Percentiles rank a stretch among this genome's conserved stretches.
phyloP scores from a whole-genome alignment of 2,329 filamentous ascomycete species.

The Aspergillus sp. region DNA sequence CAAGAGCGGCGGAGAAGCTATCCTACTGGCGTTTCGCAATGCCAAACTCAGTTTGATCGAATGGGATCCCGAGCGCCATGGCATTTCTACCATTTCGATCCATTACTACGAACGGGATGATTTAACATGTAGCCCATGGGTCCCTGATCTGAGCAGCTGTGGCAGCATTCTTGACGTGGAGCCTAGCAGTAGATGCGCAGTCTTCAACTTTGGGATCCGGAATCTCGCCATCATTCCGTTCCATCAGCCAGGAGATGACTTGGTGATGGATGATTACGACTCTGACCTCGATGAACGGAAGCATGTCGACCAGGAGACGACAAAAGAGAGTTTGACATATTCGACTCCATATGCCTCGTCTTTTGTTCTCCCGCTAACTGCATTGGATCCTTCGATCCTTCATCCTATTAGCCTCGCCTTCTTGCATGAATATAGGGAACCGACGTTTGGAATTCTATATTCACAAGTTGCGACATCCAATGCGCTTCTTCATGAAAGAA shows the following conservation, averaged over 20 bases:
- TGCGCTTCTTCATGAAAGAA: slow-evolving; percentile 70
- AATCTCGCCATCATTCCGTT: slow-evolving; percentile 94
- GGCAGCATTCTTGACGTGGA: slow-evolving; percentile 83
- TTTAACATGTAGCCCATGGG: slow-evolving; percentile 77
- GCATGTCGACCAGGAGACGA: slow-evolving; percentile 30
- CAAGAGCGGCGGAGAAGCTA: slow-evolving; percentile 75
- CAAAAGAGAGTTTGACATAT: slow-evolving; percentile 33
- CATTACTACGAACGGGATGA: slow-evolving; percentile 98
- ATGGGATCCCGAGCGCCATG: slow-evolving; percentile 81
- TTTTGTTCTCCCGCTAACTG: slow-evolving; percentile 86
- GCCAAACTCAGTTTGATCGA: slow-evolving; percentile 91
- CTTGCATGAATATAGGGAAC: slow-evolving; percentile 93
- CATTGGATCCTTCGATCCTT: slow-evolving; percentile 80
- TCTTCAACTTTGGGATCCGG: slow-evolving; percentile 84
- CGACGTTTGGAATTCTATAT: slow-evolving; percentile 91
- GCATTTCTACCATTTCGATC: slow-evolving; percentile 84
- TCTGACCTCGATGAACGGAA: slow-evolving; percentile 71
- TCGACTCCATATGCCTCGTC: slow-evolving; percentile 79
- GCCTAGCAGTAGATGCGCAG: slow-evolving; percentile 87
- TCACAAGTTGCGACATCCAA: slow-evolving; percentile 71
- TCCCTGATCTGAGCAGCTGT: slow-evolving; percentile 69
- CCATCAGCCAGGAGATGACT: slow-evolving; percentile 77
- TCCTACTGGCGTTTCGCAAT: slow-evolving; percentile 82
- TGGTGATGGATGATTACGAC: slow-evolving; percentile 90
- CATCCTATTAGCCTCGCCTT: slow-evolving; percentile 91